Conservation (phyloP, 306 rosid species). For the Morella rubra region DNA sequence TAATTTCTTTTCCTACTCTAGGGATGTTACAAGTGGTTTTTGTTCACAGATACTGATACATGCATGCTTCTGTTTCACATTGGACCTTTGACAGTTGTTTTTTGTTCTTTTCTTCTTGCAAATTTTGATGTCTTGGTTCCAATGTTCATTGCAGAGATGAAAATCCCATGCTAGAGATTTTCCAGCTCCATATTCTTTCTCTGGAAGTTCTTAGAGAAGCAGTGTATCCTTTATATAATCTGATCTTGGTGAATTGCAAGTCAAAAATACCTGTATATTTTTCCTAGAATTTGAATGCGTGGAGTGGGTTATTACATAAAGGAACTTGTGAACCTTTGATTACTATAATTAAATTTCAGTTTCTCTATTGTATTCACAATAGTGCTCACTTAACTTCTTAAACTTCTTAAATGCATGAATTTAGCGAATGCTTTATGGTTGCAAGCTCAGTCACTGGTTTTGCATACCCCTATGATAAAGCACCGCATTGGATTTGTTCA, state of each 20-base stretch:
- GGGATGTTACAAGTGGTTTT: not conserved
- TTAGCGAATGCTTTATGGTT: slow-evolving; percentile 1
- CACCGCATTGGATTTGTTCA: not conserved
- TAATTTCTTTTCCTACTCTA: not conserved
- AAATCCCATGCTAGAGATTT: slow-evolving; percentile 48
- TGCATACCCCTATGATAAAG: not conserved
- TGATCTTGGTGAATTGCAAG: slow-evolving; percentile 26
- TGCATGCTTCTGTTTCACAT: slow-evolving; percentile 11
- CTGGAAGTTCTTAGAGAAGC: slow-evolving; percentile 93
- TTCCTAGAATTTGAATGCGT: slow-evolving; percentile 6
- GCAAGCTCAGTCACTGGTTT: not conserved
- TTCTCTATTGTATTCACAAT: slow-evolving; percentile 9
- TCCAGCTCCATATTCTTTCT: slow-evolving; percentile 80
- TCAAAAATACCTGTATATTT: slow-evolving; percentile 18
- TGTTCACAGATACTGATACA: not conserved
- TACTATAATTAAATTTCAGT: not conserved
- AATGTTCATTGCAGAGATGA: slow-evolving; percentile 61
- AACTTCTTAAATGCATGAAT: slow-evolving; percentile 21
- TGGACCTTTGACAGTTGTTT: slow-evolving; percentile 17
- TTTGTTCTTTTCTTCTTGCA: slow-evolving; percentile 16
- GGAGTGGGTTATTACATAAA: slow-evolving; percentile 15
- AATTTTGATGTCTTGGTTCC: slow-evolving; percentile 31
- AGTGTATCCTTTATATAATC: slow-evolving; percentile 77
- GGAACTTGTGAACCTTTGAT: not conserved
- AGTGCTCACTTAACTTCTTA: slow-evolving; percentile 19